phyloP scores from a whole-genome alignment of 2,329 filamentous ascomycete genomes.

The Nothopassalora personata region DNA sequence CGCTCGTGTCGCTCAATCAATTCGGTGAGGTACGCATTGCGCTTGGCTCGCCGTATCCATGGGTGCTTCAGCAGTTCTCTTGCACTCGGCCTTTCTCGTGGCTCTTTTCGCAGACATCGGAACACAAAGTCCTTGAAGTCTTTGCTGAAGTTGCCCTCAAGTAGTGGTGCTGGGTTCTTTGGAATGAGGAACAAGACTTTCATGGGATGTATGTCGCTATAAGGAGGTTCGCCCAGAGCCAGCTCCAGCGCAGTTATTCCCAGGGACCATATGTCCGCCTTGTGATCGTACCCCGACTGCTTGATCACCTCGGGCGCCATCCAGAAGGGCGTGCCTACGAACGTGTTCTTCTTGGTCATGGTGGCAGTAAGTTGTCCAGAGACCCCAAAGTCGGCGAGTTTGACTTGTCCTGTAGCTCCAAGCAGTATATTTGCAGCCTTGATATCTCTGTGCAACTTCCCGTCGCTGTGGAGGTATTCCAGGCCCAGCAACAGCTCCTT shows the following conservation, averaged over 20 bases:
- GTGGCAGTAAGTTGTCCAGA: slow-evolving; percentile 93
- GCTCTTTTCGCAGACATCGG: slow-evolving; percentile 79
- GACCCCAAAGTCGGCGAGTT: slow-evolving; percentile 94
- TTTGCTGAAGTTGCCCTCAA: slow-evolving; percentile 50
- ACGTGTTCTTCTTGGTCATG: slow-evolving; percentile 99
- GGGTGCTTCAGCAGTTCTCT: slow-evolving; percentile 82
- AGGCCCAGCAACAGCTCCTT: slow-evolving; percentile 82
- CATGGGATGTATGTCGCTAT: slow-evolving; percentile 97
- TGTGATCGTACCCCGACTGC: slow-evolving; percentile 95
- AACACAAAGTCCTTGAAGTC: slow-evolving; percentile 49
- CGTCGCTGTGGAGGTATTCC: slow-evolving; percentile 89
- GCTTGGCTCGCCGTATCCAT: slow-evolving; percentile 86
- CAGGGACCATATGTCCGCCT: slow-evolving; percentile 95
- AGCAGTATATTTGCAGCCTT: slow-evolving; percentile 97
- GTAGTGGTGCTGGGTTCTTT: slow-evolving; percentile 79
- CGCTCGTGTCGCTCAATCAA: slow-evolving; percentile 85
- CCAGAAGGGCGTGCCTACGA: slow-evolving; percentile 97
- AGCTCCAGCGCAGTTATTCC: slow-evolving; percentile 91
- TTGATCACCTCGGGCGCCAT: slow-evolving; percentile 99
- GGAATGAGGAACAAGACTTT: slow-evolving; percentile 95
- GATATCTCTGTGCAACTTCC: slow-evolving; percentile 93
- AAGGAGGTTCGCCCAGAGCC: slow-evolving; percentile 86
- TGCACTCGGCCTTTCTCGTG: slow-evolving; percentile 79
- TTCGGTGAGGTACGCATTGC: slow-evolving; percentile 93
- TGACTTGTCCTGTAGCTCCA: slow-evolving; percentile 87